Evolutionary conservation across 75 land plant genomes (phyloP), one percentile per base, ranked within the genome.

Genomic region (Picea sitchensis): DNA sequence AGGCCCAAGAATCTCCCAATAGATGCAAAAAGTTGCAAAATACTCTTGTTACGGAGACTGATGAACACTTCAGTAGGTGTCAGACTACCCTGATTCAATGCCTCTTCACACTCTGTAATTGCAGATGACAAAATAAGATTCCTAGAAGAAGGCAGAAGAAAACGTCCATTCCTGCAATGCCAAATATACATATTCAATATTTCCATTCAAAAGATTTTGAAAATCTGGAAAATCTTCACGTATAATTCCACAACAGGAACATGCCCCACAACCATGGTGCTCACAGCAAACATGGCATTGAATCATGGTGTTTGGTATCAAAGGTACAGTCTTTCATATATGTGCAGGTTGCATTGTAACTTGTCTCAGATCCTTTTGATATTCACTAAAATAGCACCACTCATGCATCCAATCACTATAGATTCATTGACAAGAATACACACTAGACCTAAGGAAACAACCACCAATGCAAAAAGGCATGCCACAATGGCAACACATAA

Each of bases 21-120:
- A 51, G 92, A 89, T 57, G 98, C 96, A 84, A 93, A 95, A 61
- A 89, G 85, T 56, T 93, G 92, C 69, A 98, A 67, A 75, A 98
- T 86, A 80, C 96, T 87, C 84, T 86, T 89, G 82, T 83, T 93
- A 72, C 99, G 90, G 85, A 98, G 85, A 80, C 84, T 92, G 54
- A 83, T 83, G 78, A 98, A 98, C 30, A 88, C 87, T 59, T 98
- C 98, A 77, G 83, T 81, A 23, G 94, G 92, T 60, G 79, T 78
- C 78, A 83, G 79, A 59, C 84, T 86, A 56, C 92, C 99, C 60
- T 86, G 91, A 86, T 93, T 98, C 83, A 98, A 75, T 61, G 92
- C 91, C 30, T 95, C 96, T 73, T 95, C 99, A 85, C 87, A 88
- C n/a, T 98, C 99, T 74, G 64, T 62, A 61, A 93, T 58, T 58